Conservation (phyloP, 352 stramenopile genomes). For the Globisporangium nunn region DNA sequence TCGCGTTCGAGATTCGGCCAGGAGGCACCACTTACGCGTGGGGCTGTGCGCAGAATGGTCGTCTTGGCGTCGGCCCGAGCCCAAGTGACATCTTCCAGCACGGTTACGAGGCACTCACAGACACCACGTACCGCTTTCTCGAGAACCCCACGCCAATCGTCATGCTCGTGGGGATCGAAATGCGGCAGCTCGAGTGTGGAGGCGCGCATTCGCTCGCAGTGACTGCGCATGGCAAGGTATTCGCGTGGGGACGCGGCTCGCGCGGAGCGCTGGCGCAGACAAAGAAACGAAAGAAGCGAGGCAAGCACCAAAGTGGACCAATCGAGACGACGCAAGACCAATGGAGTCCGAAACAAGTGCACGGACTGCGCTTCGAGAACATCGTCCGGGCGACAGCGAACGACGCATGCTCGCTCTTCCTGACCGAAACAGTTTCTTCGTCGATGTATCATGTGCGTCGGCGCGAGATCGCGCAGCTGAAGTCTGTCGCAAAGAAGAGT, state of each 20-base stretch:
- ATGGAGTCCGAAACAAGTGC: conserved; percentile 35
- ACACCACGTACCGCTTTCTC: conserved; percentile 51
- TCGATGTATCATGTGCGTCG: conserved; percentile 36
- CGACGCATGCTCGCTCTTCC: conserved; percentile 46
- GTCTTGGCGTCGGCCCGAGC: conserved; percentile 34
- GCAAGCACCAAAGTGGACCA: background rate
- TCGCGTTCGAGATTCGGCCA: conserved; percentile 35
- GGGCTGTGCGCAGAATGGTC: conserved; percentile 51
- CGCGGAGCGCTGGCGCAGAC: conserved; percentile 39
- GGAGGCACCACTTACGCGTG: conserved; percentile 60
- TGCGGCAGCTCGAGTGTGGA: conserved; percentile 43
- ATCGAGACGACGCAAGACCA: conserved; percentile 18
- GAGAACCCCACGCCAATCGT: conserved; percentile 30
- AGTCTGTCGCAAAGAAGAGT: conserved; percentile 19
- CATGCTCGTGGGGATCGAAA: conserved; percentile 35
- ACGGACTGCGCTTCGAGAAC: conserved; percentile 39
- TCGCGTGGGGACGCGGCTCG: conserved; percentile 48
- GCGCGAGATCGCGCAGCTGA: conserved; percentile 39
- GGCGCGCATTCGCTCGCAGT: conserved; percentile 48
- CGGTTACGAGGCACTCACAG: conserved; percentile 67
- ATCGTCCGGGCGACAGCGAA: conserved; percentile 45
- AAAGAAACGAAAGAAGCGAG: background rate
- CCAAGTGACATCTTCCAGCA: conserved; percentile 30
- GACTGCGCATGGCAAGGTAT: conserved; percentile 38
- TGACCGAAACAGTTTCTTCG: conserved; percentile 35